These are phyloP conservation scores for Tothia fuscella DNA, from an alignment of 2,329 filamentous ascomycete genomes.

Conservation along the genomic window DNA sequence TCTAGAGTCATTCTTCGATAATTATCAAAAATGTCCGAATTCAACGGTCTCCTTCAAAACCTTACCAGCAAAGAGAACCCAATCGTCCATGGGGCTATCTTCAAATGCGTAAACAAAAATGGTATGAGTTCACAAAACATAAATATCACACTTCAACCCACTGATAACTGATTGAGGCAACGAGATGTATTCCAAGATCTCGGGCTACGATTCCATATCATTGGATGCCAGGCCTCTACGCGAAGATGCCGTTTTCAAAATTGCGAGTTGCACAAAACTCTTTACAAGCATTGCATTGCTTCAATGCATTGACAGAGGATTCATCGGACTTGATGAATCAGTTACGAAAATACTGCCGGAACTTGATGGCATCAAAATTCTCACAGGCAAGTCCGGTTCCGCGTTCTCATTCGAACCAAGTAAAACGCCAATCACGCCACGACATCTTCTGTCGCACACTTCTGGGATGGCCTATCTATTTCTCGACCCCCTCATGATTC, in stretches of 20 bases:
- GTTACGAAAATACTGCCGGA: conserved; percentile 6
- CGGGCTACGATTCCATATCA: conserved; percentile 6
- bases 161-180: conserved; percentile 2
- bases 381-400: neutral
- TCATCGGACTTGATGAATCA: conserved; percentile 14
- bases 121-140: neutral
- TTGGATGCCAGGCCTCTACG: neutral
- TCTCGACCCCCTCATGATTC: conserved; percentile 26
- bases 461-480: conserved; percentile 35
- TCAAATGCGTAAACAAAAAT: conserved; percentile 10
- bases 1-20: neutral
- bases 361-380: conserved; percentile 3
- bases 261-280: conserved; percentile 10
- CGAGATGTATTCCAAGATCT: conserved; percentile 9
- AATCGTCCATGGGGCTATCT: conserved; percentile 8
- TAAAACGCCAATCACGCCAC: conserved; percentile 11
- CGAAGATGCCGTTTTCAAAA: conserved; percentile 18
- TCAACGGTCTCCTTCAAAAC: conserved; percentile 7
- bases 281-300: conserved; percentile 10
- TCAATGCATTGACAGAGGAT: conserved; percentile 10
- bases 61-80: conserved; percentile 4
- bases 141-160: neutral
- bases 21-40: conserved; percentile 6
- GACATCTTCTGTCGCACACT: conserved; percentile 38
- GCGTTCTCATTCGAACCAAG: neutral